A percentile compares a stretch with the other conserved stretches of the same genome.
Conservation (phyloP, 2,329 filamentous ascomycete genomes). For the Stachybotrys elegans region DNA sequence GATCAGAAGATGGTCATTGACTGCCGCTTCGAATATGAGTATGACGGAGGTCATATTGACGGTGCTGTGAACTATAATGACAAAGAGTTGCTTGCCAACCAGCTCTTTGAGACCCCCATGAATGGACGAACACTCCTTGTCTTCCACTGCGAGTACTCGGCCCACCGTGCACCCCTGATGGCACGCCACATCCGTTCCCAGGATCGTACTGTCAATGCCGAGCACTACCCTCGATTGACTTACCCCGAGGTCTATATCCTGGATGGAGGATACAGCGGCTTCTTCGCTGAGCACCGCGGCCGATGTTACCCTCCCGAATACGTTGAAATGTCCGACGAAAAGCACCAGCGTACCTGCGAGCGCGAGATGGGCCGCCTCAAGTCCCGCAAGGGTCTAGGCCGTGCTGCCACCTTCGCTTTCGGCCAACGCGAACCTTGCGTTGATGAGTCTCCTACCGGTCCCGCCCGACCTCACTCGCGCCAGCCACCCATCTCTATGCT, state of each 20-base stretch:
- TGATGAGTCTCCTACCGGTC: slow-evolving; percentile 56
- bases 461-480: slow-evolving; percentile 36
- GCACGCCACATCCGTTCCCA: slow-evolving; percentile 87
- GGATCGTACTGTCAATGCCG: slow-evolving; percentile 80
- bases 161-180: slow-evolving; percentile 93
- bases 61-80: slow-evolving; percentile 95
- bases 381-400: slow-evolving; percentile 76
- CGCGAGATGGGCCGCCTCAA: slow-evolving; percentile 91
- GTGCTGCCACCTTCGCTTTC: slow-evolving; percentile 94
- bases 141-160: slow-evolving; percentile 98
- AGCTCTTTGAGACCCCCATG: slow-evolving; percentile 68
- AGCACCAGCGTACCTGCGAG: slow-evolving; percentile 89
- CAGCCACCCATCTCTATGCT: slow-evolving; percentile 38
- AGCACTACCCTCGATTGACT: slow-evolving; percentile 81
- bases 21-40: slow-evolving; percentile 98
- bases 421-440: slow-evolving; percentile 61
- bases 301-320: slow-evolving; percentile 94
- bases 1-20: slow-evolving; percentile 85
- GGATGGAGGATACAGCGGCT: slow-evolving; percentile 91
- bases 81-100: slow-evolving; percentile 76
- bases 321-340: slow-evolving; percentile 90
- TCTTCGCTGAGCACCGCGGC: slow-evolving; percentile 72
- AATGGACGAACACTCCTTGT: slow-evolving; percentile 74
- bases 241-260: slow-evolving; percentile 97
- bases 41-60: slow-evolving; percentile 90